Conservation (phyloP, 2,329 filamentous ascomycete species). For the Xenoacremonium recifei region DNA sequence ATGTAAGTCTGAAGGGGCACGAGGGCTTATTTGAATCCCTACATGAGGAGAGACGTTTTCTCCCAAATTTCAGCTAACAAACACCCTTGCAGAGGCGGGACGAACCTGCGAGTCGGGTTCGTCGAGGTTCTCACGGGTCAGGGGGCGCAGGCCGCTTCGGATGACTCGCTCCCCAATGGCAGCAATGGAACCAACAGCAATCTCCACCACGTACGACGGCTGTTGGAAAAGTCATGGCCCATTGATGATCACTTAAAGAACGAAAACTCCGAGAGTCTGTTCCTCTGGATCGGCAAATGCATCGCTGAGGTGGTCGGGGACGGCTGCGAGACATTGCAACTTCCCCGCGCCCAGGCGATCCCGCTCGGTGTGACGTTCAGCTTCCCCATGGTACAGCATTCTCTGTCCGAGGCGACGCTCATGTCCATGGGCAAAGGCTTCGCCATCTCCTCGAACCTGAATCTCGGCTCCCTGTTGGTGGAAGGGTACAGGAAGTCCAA, state of each 20-base stretch:
- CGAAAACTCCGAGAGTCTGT: constrained; percentile 72
- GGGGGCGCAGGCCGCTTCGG: constrained; percentile 4
- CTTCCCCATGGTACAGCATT: constrained; percentile 66
- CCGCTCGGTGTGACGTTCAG: constrained; percentile 68
- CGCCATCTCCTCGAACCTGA: constrained; percentile 57
- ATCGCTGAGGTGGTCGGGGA: constrained; percentile 71
- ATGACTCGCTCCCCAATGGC: constrained; percentile 10
- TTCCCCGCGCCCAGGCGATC: constrained; percentile 46
- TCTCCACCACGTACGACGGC: constrained; percentile 48
- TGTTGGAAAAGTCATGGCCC: constrained; percentile 70
- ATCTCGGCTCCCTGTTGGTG: constrained; percentile 58
- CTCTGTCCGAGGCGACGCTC: constrained; percentile 60
- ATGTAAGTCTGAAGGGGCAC: constrained; percentile 48
- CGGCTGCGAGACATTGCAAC: constrained; percentile 43
- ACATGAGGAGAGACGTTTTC: not conserved
- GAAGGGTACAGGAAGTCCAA: constrained; percentile 57
- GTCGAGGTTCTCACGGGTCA: constrained; percentile 54
- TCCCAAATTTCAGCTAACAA: constrained; percentile 1
- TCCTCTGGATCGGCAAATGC: constrained; percentile 77
- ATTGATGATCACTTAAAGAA: constrained; percentile 72
- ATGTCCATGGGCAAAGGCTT: constrained; percentile 73
- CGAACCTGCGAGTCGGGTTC: constrained; percentile 67
- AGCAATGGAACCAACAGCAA: constrained; percentile 1
- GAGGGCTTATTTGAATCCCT: constrained; percentile 9
- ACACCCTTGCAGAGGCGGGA: constrained; percentile 60